A percentile compares a stretch with the other conserved stretches of the same genome.
phyloP scores from a whole-genome alignment of 768 basidiomycete genomes.

The Obba rivulosa region DNA sequence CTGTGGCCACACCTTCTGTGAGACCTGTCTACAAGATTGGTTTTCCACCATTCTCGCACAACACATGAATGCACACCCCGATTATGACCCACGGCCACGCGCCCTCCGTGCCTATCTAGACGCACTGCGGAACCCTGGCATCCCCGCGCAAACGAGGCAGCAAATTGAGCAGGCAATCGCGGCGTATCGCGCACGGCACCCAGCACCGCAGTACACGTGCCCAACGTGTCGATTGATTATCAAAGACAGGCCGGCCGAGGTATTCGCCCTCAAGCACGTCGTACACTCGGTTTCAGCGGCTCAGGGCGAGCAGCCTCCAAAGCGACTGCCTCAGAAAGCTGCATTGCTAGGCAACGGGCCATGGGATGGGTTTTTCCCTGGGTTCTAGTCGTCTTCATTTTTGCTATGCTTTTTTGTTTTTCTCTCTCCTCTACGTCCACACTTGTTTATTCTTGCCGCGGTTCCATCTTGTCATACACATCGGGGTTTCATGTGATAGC shows the following conservation, averaged over 20 bases:
- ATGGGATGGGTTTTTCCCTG: slow-evolving; percentile 21
- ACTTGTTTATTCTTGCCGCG: too few relatives aligned
- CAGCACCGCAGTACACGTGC: slow-evolving; percentile 55
- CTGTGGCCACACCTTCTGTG: slow-evolving; percentile 71
- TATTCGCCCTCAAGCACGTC: slow-evolving; percentile 55
- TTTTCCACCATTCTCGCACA: slow-evolving; percentile 43
- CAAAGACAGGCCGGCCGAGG: slow-evolving; percentile 47
- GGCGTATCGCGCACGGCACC: slow-evolving; percentile 6
- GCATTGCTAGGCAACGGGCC: slow-evolving; percentile 6
- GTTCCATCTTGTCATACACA: too few relatives aligned
- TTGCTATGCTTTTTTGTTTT: too few relatives aligned
- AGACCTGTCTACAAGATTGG: slow-evolving; percentile 53
- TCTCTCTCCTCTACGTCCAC: too few relatives aligned
- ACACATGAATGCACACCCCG: slow-evolving; percentile 43
- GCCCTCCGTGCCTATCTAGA: slow-evolving; percentile 2
- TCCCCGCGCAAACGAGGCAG: slow-evolving; percentile 2
- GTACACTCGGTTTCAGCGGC: slow-evolving; percentile 44
- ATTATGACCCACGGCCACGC: slow-evolving; percentile 25
- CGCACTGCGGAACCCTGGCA: slow-evolving; percentile 5
- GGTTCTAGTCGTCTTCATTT: too few relatives aligned
- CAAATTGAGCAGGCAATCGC: slow-evolving; percentile 8
- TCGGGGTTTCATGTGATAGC: too few relatives aligned
- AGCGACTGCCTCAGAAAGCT: slow-evolving; percentile 1
- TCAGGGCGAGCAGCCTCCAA: slow-evolving; percentile 42
- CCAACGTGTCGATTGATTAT: slow-evolving; percentile 58